Evolutionary conservation across 2,329 filamentous ascomycete species (phyloP), one percentile per base, ranked within the genome.

Genomic region (Gremmenia infestans): DNA sequence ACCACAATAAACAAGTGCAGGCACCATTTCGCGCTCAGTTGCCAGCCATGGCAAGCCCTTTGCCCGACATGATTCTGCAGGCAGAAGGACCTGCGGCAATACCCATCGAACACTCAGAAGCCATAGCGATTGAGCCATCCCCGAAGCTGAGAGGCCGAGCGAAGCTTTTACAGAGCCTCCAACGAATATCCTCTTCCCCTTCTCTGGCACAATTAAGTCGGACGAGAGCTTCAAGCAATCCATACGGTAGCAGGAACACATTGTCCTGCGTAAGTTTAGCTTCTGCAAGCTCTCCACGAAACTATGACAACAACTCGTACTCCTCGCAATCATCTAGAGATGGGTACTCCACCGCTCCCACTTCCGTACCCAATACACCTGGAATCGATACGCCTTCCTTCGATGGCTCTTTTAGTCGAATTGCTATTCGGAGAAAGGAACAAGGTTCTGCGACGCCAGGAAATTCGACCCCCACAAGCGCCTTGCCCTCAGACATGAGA

Each of bases 141-240:
- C 25, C 57, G 15, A 70, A 65, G 53, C 56, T 63, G 48, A 71
- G 68, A 57, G 68, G 65, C 28, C 60, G 64, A 54, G 62, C 67
- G 23, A 67, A 63, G 49, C 58, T 71, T 36, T 56, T 69, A 28
- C 61, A 68, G 47, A 60, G 63, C 23, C 60, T 71, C 2, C 66
- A 71, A 53, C 66, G 68, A 47, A 70, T 71, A 32, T 70, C 68
- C 4, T 71, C 70, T 4, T 71, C 70, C 1, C 67, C 68, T 22
- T 67, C 70, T 50, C 61, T 70, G 12, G 61, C 59, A 48, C 65
- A 68, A 48, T 51, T 69, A 2, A 55, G 65, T 52, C 59, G 67
- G 17, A 68, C 54, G 54, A 55, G 68, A 55, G 65, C 67, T 22
- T 56, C 54, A 2, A 71, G 64, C 53, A 67, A 60, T 60, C 68